phyloP scores from a whole-genome alignment of 108 stramenopile species.

The Mediolabrus comicus region DNA sequence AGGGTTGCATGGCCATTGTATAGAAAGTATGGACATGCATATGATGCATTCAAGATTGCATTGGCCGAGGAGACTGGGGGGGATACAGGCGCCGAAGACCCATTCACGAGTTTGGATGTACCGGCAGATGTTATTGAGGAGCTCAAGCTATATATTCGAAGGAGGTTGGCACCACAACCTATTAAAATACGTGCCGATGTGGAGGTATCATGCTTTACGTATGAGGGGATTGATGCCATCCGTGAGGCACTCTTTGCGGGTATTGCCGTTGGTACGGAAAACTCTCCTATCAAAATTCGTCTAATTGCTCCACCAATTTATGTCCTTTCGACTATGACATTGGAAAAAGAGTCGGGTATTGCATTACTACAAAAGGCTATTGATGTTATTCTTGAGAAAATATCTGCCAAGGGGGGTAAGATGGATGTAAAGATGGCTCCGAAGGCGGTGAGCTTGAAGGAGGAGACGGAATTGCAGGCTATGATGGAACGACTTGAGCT shows the following conservation, averaged over 20 bases:
- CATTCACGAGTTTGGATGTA: conserved; percentile 73
- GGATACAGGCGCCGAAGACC: conserved; percentile 62
- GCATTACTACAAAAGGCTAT: conserved; percentile 88
- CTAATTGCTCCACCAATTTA: conserved; percentile 98
- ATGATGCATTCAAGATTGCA: conserved; percentile 97
- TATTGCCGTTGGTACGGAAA: conserved; percentile 79
- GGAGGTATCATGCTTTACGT: conserved; percentile 98
- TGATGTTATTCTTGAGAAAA: conserved; percentile 82
- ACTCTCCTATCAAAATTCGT: conserved; percentile 90
- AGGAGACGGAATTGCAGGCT: conserved; percentile 95
- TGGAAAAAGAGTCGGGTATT: conserved; percentile 95
- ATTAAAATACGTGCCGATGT: conserved; percentile 98
- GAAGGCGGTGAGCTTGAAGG: conserved; percentile 97
- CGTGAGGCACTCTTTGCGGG: conserved; percentile 95
- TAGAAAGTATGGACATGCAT: conserved; percentile 96
- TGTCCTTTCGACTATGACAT: conserved; percentile 93
- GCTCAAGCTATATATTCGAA: conserved; percentile 82
- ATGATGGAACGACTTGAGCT: conserved; percentile 96
- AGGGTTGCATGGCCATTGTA: conserved; percentile 98
- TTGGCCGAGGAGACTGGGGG: conserved; percentile 73
- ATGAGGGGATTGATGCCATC: conserved; percentile 99
- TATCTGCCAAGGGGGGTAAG: conserved; percentile 91
- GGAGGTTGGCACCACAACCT: conserved; percentile 95
- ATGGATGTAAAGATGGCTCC: conserved; percentile 98
- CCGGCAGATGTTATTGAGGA: conserved; percentile 78